Evolutionary conservation across 768 basidiomycete species (phyloP).

Genomic region (Trametes cinnabarina): DNA sequence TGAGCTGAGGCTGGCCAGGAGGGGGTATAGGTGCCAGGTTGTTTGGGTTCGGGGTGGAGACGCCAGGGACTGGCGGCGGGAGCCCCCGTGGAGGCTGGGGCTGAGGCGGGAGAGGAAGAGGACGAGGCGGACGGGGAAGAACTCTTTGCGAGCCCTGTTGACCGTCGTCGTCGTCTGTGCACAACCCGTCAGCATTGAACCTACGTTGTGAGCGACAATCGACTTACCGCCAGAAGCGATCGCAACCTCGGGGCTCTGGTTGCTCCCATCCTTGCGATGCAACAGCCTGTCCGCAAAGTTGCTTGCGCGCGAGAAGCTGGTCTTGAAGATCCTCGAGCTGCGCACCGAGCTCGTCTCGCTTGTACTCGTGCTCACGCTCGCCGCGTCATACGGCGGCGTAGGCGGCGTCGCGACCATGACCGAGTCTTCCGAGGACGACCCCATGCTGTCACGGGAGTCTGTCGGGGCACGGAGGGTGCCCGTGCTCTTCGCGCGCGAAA

Average conservation of each 20-base stretch:
- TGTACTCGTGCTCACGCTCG: slow-evolving; percentile 16
- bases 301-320: slow-evolving; percentile 25
- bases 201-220: neutral
- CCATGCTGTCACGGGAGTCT: slow-evolving; percentile 56
- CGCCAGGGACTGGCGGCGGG: slow-evolving; percentile 12
- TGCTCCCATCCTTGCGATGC: slow-evolving; percentile 23
- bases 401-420: slow-evolving; percentile 59
- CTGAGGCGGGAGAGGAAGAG: slow-evolving; percentile 15
- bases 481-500: slow-evolving; percentile 20
- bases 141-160: slow-evolving; percentile 5
- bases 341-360: slow-evolving; percentile 31
- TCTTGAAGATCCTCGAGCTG: slow-evolving; percentile 34
- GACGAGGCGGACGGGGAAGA: slow-evolving; percentile 15
- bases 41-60: neutral
- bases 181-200: neutral
- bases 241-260: slow-evolving; percentile 11
- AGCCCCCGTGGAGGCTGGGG: slow-evolving; percentile 11
- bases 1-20: slow-evolving; percentile 7
- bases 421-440: slow-evolving; percentile 70
- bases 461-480: slow-evolving; percentile 25
- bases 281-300: slow-evolving; percentile 27
- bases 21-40: slow-evolving; percentile 8
- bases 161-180: slow-evolving; percentile 17
- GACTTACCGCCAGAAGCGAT: slow-evolving; percentile 16
- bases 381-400: slow-evolving; percentile 36